Base-by-base conservation (phyloP, 2,329 filamentous ascomycete genomes). In the Samsoniella hepiali region DNA sequence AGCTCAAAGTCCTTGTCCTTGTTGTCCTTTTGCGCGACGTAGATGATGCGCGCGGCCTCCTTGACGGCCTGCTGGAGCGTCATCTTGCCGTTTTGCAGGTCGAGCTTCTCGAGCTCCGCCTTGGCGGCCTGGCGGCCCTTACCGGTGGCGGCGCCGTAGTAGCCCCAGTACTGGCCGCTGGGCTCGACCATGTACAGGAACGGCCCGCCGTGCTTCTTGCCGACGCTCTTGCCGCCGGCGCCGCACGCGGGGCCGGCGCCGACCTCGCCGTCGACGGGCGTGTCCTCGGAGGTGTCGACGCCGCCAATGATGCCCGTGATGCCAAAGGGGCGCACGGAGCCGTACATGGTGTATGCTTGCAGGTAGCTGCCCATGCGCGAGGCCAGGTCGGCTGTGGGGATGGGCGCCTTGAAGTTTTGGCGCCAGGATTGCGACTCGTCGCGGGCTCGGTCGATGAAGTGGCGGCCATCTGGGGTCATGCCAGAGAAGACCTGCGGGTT, bases 1-100 rank as follows among this genome's bases (percentile, higher is more conserved):
- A 99, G 83, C 86, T 99, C 95, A 73, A 98, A 99, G 68, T 98
- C 95, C 84, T 99, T 99, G 80, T 98, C 95, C 82, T 98, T 98
- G 84, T 94, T 98, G 77, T 99, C 95, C 77, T 98, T 95, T 75
- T 99, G 95, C 56, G 94, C 93, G 65, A 97, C 87, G 76, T 97
- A 96, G 78, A 99, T 98, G 78, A 99, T 99, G 66, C 93, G 84
- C 63, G 95, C 95, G 40, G 95, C 95, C 82, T 98, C 91, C 83
- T 96, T 97, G 73, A 99, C 91, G 58, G 90, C 95, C 73, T 98
- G 88, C 73, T 90, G 82, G 65, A 99, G 82, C 66, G 89, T 91
- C 62, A 98, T 84, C 57, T 84, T 89, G 62, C 87, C 90, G 11
- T 88, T 88, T 61, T 87, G 83, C 64, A 99, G 86, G 76, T 98